Base-by-base conservation (phyloP, 116 monocot genomes). In the Iris pallida region DNA sequence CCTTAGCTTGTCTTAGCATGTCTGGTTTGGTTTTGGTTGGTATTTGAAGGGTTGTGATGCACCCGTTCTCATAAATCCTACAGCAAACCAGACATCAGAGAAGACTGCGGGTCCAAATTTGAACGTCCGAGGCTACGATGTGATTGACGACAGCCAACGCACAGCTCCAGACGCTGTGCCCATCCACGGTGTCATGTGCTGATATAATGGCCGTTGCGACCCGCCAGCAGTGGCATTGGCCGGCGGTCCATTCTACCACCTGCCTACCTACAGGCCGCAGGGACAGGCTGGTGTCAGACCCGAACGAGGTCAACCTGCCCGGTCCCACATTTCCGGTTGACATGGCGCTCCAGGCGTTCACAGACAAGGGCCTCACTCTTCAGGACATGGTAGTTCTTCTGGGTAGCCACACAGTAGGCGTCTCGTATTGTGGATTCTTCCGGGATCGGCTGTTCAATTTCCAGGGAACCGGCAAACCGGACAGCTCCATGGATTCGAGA, bases 391-490 rank as follows among this genome's bases (percentile, higher is more conserved):
- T 71, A 10, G 61, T 69, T 16, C 85, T 85, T 13, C 55, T 71
- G 5, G 87, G 87, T 1, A 73, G 57, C 5, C 86, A 87, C 77
- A 83, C 66, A 4, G 52, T 87, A 12, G 86, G 82, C 1, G 56
- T 47, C 6, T 63, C 76, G 2, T 82, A 86, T 55, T 86, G 86
- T 57, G 4, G 0, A 18, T 61, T 75, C 63, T 79, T 86, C 59
- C 48, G 46, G 0, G 59, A 71, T 55, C 57, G 86, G 18, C 70
- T 82, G 43, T 42, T 20, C 55, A 58, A 73, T 51, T 78, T 78
- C 16, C 59, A 76, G 11, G 70, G 76, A 53, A 46, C 70, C 0
- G 67, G 72, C 16, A 8, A 2, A 13, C 55, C 68, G 5, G 72
- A 75, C 63, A 69, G 75, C 7, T 69, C 86, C 9, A 45, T 86